A percentile compares a stretch with the other conserved stretches of the same genome.
Evolutionary conservation across 768 basidiomycete genomes (phyloP).

Genomic region (Botryobasidium botryosum): DNA sequence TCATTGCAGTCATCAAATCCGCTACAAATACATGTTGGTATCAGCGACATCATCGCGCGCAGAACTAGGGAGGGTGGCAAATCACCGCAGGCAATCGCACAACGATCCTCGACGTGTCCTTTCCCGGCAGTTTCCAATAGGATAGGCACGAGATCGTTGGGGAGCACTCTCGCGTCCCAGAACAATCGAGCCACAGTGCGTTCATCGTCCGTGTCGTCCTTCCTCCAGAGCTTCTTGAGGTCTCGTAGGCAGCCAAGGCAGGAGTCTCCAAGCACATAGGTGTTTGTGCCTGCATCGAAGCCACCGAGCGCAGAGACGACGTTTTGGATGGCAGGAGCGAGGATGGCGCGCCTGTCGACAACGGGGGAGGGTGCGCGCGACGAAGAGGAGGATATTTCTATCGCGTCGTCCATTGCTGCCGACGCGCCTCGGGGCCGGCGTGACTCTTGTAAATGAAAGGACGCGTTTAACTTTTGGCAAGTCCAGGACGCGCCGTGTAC

Average conservation of each 20-base stretch:
- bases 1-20: conserved; percentile 91
- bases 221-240: conserved; percentile 87
- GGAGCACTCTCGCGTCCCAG: conserved; percentile 69
- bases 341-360: conserved; percentile 20
- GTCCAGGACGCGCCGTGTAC: too few species aligned
- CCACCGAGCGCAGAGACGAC: conserved; percentile 75
- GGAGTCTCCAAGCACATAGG: conserved; percentile 66
- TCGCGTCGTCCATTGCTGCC: too few species aligned
- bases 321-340: conserved; percentile 49
- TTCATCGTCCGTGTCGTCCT: conserved; percentile 94
- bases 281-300: conserved; percentile 28
- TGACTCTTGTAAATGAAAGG: too few species aligned
- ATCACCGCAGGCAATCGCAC: conserved; percentile 53
- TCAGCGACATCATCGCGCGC: background rate
- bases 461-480: too few species aligned
- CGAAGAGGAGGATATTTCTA: too few species aligned
- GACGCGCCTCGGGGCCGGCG: too few species aligned
- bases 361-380: too few species aligned
- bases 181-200: conserved; percentile 89
- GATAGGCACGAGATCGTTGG: conserved; percentile 78
- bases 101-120: conserved; percentile 61
- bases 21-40: conserved; percentile 17
- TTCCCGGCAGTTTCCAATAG: conserved; percentile 65
- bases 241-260: conserved; percentile 78
- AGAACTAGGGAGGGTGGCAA: background rate